Evolutionary conservation across 495 filamentous ascomycete species (phyloP).

Genomic region (Clohesyomyces aquaticus): DNA sequence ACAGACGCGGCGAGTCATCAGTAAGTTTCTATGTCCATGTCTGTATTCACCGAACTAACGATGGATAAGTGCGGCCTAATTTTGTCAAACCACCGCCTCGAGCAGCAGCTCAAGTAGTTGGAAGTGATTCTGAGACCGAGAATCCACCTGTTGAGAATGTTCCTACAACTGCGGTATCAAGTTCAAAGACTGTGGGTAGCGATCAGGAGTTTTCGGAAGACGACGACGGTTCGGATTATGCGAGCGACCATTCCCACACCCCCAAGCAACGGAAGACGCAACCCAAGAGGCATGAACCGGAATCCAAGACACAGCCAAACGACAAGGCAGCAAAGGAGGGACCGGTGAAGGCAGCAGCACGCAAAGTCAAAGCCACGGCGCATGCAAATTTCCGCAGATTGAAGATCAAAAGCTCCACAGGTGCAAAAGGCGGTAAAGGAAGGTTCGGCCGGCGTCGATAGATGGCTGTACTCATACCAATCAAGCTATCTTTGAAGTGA

Average conservation of each 20-base stretch:
- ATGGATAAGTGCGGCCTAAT: slow-evolving; percentile 46
- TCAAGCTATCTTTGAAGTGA: not conserved
- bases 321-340: slow-evolving; percentile 14
- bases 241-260: slow-evolving; percentile 34
- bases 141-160: slow-evolving; percentile 19
- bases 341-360: slow-evolving; percentile 31
- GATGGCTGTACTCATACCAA: slow-evolving; percentile 13
- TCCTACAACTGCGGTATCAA: slow-evolving; percentile 16
- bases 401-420: slow-evolving; percentile 38
- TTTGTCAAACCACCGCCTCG: slow-evolving; percentile 37
- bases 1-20: slow-evolving; percentile 75
- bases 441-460: slow-evolving; percentile 36
- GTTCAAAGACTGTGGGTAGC: slow-evolving; percentile 8
- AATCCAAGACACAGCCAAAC: slow-evolving; percentile 6
- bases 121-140: slow-evolving; percentile 17
- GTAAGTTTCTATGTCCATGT: slow-evolving; percentile 51
- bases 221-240: slow-evolving; percentile 44
- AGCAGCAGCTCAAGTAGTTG: not conserved
- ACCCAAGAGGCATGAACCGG: slow-evolving; percentile 12
- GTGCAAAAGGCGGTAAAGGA: slow-evolving; percentile 27
- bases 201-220: slow-evolving; percentile 26
- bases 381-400: slow-evolving; percentile 40
- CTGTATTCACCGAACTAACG: too few relatives aligned
- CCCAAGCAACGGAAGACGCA: slow-evolving; percentile 33
- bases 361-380: slow-evolving; percentile 34